Percentiles rank a stretch among this genome's conserved stretches.
These are phyloP conservation scores for Pyrrhoderma lamaoense DNA, from an alignment of 1,284 basidiomycete species.

Conservation along the genomic window DNA sequence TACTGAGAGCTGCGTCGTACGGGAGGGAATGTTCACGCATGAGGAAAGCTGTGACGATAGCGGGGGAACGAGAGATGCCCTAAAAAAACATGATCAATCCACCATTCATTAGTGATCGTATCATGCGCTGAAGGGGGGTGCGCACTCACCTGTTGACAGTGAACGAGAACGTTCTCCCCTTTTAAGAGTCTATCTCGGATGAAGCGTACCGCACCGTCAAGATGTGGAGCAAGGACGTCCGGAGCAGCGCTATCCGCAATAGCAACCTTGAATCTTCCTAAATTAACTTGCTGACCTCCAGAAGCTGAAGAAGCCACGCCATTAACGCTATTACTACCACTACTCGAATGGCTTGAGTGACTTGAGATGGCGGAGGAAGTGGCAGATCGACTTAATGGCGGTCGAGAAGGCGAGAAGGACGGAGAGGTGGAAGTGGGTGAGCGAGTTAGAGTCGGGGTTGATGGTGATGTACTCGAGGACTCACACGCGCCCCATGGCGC, in stretches of 20 bases:
- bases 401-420: conserved; percentile 13
- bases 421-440: conserved; percentile 18
- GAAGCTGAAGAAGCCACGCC: conserved; percentile 43
- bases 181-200: conserved; percentile 42
- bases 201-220: conserved; percentile 48
- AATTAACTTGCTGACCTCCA: conserved; percentile 45
- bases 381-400: conserved; percentile 47
- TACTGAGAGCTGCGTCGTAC: conserved; percentile 52
- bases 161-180: conserved; percentile 54
- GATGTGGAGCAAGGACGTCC: conserved; percentile 42
- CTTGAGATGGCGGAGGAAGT: conserved; percentile 45
- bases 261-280: conserved; percentile 49
- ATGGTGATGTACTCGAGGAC: background rate
- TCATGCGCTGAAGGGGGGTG: background rate
- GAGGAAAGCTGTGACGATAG: conserved; percentile 63
- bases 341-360: conserved; percentile 6
- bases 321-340: conserved; percentile 41
- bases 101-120: background rate
- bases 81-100: conserved; percentile 24
- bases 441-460: background rate
- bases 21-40: conserved; percentile 59
- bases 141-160: conserved; percentile 52
- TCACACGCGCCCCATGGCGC: conserved; percentile 33
- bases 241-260: conserved; percentile 50
- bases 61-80: conserved; percentile 61